These are phyloP conservation scores for Plectosphaerella plurivora DNA, from an alignment of 2,329 filamentous ascomycete species.

Conservation along the genomic window DNA sequence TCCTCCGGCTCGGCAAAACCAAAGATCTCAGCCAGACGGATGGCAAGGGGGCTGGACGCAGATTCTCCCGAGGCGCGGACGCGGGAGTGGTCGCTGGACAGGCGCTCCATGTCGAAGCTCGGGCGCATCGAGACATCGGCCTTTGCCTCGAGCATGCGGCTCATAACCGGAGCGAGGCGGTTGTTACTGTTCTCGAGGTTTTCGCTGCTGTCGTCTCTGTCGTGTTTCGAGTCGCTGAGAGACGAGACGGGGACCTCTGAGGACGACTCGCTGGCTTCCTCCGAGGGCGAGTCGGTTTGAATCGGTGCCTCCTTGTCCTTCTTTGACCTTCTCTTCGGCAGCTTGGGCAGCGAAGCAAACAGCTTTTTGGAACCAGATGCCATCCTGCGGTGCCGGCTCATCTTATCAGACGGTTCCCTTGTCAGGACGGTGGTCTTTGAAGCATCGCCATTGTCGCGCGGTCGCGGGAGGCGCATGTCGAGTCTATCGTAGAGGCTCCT, in stretches of 20 bases:
- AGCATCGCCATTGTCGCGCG: constrained; percentile 17
- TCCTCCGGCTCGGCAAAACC: constrained; percentile 77
- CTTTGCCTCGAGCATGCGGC: constrained; percentile 69
- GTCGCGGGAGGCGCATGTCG: constrained; percentile 39
- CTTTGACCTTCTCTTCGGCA: constrained; percentile 32
- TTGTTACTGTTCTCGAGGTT: constrained; percentile 27
- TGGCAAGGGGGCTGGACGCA: constrained; percentile 58
- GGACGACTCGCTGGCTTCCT: constrained; percentile 22
- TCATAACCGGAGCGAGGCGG: constrained; percentile 66
- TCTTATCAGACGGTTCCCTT: constrained; percentile 26
- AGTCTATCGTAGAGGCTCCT: constrained; percentile 14
- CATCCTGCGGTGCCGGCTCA: constrained; percentile 45
- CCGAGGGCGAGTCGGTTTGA: constrained; percentile 28
- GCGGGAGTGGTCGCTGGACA: constrained; percentile 31
- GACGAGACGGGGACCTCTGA: constrained; percentile 2
- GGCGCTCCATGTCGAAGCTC: constrained; percentile 50
- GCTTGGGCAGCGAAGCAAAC: constrained; percentile 52
- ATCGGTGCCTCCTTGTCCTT: constrained; percentile 26
- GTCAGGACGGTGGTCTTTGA: constrained; percentile 25
- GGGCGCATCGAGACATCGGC: constrained; percentile 58
- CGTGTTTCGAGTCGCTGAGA: neutral
- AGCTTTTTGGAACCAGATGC: constrained; percentile 56
- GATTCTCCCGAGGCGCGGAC: constrained; percentile 24
- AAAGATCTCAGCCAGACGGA: constrained; percentile 77
- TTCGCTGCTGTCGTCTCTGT: constrained; percentile 7